Conservation (phyloP, 2,329 filamentous ascomycete genomes). For the Graphilbum fragrans region DNA sequence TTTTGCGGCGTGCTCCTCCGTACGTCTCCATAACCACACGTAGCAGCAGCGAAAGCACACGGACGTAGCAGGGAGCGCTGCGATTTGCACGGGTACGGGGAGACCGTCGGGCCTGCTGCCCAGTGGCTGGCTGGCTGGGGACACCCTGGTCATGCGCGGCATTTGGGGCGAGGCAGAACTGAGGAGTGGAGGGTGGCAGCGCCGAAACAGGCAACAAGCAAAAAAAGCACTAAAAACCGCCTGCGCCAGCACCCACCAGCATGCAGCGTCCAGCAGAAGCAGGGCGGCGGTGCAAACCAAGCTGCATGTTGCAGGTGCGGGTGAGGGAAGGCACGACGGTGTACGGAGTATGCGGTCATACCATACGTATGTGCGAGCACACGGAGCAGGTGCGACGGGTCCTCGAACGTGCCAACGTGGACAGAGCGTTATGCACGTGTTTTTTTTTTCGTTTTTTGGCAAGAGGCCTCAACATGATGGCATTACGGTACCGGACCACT, state of each 20-base stretch:
- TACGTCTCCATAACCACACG: neutral
- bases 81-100: neutral
- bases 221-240: neutral
- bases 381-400: no score
- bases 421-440: no score
- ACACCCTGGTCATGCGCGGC: constrained; percentile 5
- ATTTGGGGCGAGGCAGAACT: constrained; percentile 7
- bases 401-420: no score
- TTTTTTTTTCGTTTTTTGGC: no score
- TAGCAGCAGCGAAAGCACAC: neutral
- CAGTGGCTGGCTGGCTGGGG: neutral
- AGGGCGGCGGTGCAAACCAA: constrained; percentile 9
- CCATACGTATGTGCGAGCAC: no score
- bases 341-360: no score
- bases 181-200: neutral
- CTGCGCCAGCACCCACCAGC: neutral
- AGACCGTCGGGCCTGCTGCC: neutral
- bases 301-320: no score
- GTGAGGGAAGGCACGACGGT: no score
- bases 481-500: no score
- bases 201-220: constrained; percentile 2
- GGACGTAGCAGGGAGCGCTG: neutral
- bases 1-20: neutral
- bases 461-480: no score
- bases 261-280: constrained; percentile 7